A percentile compares a stretch with the other conserved stretches of the same genome.
phyloP scores from a whole-genome alignment of 2,329 filamentous ascomycete species.

The Fusarium sp. region DNA sequence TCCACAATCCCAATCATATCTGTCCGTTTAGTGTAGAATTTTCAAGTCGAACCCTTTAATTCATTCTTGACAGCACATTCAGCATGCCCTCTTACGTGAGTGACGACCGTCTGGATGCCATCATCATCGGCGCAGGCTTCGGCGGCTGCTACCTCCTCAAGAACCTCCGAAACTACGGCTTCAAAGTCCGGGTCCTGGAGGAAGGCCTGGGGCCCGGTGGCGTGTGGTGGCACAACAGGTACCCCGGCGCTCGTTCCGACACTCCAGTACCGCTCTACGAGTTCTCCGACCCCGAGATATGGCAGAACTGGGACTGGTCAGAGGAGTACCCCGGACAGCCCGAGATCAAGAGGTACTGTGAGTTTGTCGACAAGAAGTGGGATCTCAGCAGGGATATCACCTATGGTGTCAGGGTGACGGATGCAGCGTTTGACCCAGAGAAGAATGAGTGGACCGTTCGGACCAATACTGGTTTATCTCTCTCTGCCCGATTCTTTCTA shows the following conservation, averaged over 20 bases:
- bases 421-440: slow-evolving; percentile 55
- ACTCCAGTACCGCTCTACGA: slow-evolving; percentile 38
- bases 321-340: slow-evolving; percentile 53
- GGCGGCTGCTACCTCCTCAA: slow-evolving; percentile 25
- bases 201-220: slow-evolving; percentile 15
- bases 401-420: slow-evolving; percentile 59
- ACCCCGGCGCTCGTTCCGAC: slow-evolving; percentile 60
- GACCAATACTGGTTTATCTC: slow-evolving; percentile 13
- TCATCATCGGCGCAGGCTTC: slow-evolving; percentile 27
- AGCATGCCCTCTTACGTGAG: slow-evolving; percentile 16
- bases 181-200: slow-evolving; percentile 13
- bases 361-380: slow-evolving; percentile 59
- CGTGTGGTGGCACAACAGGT: slow-evolving; percentile 51
- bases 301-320: slow-evolving; percentile 60
- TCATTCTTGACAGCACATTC: background rate
- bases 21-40: too few species aligned
- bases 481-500: slow-evolving; percentile 29
- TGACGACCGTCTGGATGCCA: slow-evolving; percentile 6
- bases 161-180: slow-evolving; percentile 16
- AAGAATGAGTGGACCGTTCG: slow-evolving; percentile 24
- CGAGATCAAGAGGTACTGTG: slow-evolving; percentile 61
- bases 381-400: slow-evolving; percentile 58
- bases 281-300: slow-evolving; percentile 44
- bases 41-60: background rate
- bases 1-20: too few species aligned